These are phyloP conservation scores for Pisolithus orientalis DNA, from an alignment of 768 basidiomycete species.

Conservation along the genomic window DNA sequence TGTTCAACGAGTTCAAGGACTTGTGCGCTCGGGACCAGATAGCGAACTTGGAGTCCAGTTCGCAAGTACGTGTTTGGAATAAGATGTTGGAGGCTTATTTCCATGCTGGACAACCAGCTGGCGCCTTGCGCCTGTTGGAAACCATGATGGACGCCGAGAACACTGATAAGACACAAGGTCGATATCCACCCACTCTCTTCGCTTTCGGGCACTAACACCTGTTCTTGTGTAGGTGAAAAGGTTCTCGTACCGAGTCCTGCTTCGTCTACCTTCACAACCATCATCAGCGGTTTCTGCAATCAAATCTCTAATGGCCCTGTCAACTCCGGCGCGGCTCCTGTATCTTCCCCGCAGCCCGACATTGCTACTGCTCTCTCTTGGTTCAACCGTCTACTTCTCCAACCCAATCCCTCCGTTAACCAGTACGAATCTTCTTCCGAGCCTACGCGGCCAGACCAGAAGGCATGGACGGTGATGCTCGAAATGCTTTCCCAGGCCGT, in stretches of 20 bases:
- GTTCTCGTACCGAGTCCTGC: constrained; percentile 50
- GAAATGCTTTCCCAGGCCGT: constrained; percentile 41
- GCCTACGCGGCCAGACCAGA: constrained; percentile 45
- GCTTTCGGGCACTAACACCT: background rate
- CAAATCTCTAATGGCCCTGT: constrained; percentile 24
- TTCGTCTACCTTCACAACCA: constrained; percentile 54
- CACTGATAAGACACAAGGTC: constrained; percentile 11
- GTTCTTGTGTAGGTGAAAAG: constrained; percentile 6
- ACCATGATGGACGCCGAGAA: constrained; percentile 54
- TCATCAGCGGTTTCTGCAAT: constrained; percentile 62
- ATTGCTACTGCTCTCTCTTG: constrained; percentile 57
- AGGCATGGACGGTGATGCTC: constrained; percentile 57
- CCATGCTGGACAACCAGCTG: constrained; percentile 51
- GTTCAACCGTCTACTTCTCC: constrained; percentile 59
- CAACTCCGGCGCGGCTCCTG: background rate
- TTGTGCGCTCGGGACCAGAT: constrained; percentile 33
- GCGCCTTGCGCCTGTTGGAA: constrained; percentile 61
- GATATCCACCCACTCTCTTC: background rate
- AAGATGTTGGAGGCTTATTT: constrained; percentile 75
- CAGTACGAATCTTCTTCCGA: constrained; percentile 38
- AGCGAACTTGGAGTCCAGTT: constrained; percentile 12
- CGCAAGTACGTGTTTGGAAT: constrained; percentile 57
- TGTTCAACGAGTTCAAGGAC: constrained; percentile 55
- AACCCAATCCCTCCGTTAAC: constrained; percentile 28
- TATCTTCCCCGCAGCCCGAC: constrained; percentile 33